Conservation (phyloP, 306 rosid species). For the Gillenia trifoliata region DNA sequence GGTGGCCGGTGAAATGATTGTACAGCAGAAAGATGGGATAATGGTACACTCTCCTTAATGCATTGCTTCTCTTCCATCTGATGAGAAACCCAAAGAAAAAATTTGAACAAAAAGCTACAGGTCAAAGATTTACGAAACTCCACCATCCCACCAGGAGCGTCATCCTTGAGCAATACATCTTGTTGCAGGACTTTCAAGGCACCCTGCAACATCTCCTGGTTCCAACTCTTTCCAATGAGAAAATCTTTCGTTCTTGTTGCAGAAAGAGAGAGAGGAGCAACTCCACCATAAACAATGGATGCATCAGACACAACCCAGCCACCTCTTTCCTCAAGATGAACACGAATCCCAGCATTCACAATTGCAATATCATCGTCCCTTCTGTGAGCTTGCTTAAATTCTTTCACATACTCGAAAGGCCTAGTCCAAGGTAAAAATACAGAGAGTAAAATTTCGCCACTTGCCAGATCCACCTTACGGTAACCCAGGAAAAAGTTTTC, state of each 20-base stretch:
- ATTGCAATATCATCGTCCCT: constrained; percentile 98
- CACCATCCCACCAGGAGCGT: constrained; percentile 98
- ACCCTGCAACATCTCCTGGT: constrained; percentile 59
- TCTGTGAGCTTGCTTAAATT: constrained; percentile 92
- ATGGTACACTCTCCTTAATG: constrained; percentile 42
- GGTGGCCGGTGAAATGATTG: constrained; percentile 76
- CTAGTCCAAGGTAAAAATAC: constrained; percentile 88
- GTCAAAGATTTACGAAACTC: constrained; percentile 85
- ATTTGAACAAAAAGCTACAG: constrained; percentile 80
- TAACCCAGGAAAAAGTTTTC: constrained; percentile 81
- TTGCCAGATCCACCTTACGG: constrained; percentile 79
- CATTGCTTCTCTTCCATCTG: constrained; percentile 42
- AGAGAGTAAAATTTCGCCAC: constrained; percentile 74
- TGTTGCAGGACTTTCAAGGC: constrained; percentile 54
- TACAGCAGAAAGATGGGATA: constrained; percentile 72
- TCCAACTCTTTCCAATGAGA: constrained; percentile 78
- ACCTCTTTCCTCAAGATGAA: constrained; percentile 50
- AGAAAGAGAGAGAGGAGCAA: constrained; percentile 72
- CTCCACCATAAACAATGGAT: constrained; percentile 85
- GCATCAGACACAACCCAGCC: constrained; percentile 72
- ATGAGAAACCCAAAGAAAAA: constrained; percentile 92
- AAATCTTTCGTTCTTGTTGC: constrained; percentile 61
- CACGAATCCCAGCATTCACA: constrained; percentile 91
- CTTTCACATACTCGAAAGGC: constrained; percentile 79
- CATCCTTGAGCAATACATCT: constrained; percentile 56